Evolutionary conservation across 257 asterid genomes (phyloP).

Genomic region (Misopates orontium): DNA sequence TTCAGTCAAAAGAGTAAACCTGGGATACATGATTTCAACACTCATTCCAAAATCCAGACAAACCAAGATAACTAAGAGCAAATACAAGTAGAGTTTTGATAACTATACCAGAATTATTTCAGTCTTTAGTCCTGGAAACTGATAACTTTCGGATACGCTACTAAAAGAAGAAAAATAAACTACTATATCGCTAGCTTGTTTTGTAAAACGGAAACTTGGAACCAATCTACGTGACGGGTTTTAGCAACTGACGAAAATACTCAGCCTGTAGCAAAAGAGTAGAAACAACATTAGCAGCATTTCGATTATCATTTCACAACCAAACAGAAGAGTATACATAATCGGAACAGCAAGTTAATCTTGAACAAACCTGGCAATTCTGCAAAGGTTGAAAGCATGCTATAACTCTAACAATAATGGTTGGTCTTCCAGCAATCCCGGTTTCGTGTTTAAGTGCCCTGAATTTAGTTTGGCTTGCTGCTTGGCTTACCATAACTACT

Average conservation of each 20-base stretch:
- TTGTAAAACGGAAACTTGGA: constrained; percentile 31
- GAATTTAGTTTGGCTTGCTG: constrained; percentile 74
- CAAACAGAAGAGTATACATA: not conserved
- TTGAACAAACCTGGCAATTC: constrained; percentile 74
- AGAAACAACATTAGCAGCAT: constrained; percentile 28
- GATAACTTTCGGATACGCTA: constrained; percentile 31
- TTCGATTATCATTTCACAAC: constrained; percentile 11
- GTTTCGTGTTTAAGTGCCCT: constrained; percentile 71
- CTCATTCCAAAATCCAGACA: constrained; percentile 21
- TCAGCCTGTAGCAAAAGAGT: constrained; percentile 64
- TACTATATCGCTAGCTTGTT: constrained; percentile 48
- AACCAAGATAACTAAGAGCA: constrained; percentile 27
- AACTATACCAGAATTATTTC: constrained; percentile 46
- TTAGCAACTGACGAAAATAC: constrained; percentile 86
- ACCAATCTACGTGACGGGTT: constrained; percentile 83
- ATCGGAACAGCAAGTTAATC: not conserved
- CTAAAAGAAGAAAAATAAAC: constrained; percentile 31
- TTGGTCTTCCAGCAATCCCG: constrained; percentile 71
- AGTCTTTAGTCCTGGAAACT: constrained; percentile 34
- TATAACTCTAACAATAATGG: constrained; percentile 75
- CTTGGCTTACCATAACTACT: constrained; percentile 94
- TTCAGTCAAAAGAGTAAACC: constrained; percentile 48
- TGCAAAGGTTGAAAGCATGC: constrained; percentile 85
- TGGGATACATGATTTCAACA: constrained; percentile 20
- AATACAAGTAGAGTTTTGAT: constrained; percentile 9